Percentiles rank a stretch among this genome's conserved stretches.
phyloP scores from a whole-genome alignment of 2,329 filamentous ascomycete genomes.

The Leptographium lundbergii region DNA sequence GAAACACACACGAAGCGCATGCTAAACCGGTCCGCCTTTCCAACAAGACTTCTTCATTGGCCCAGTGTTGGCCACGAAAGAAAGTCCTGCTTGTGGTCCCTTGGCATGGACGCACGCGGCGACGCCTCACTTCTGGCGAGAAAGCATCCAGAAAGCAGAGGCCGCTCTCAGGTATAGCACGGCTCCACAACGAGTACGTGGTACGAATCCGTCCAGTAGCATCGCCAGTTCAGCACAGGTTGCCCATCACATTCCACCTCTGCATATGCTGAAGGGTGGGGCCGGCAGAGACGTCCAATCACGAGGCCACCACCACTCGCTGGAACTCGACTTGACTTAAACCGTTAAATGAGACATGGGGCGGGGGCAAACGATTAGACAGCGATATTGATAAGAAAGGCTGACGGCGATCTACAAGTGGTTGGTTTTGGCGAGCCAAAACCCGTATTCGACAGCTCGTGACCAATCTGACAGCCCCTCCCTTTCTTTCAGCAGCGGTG shows the following conservation, averaged over 20 bases:
- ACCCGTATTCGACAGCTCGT: not conserved
- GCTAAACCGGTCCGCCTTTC: not conserved
- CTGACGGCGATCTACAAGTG: not conserved
- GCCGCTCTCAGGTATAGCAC: not conserved
- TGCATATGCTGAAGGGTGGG: not conserved
- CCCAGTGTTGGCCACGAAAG: not conserved
- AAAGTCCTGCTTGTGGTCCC: not conserved
- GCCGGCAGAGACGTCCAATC: not conserved
- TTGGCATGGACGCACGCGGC: not conserved
- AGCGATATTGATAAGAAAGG: not conserved
- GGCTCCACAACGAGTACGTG: not conserved
- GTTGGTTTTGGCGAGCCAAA: not conserved
- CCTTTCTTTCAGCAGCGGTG: not conserved
- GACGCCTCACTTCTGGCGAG: not conserved
- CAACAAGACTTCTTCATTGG: not conserved
- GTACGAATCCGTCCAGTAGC: not conserved
- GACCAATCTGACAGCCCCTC: not conserved
- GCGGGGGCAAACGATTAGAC: not conserved
- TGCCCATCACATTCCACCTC: not conserved
- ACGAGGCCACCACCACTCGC: not conserved
- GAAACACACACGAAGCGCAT: not conserved
- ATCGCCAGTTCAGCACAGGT: not conserved
- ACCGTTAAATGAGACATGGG: not conserved
- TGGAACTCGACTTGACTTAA: not conserved
- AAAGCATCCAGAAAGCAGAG: not conserved